phyloP scores from a whole-genome alignment of 208 protist genomes.

The Trypanosomatidae sp. region DNA sequence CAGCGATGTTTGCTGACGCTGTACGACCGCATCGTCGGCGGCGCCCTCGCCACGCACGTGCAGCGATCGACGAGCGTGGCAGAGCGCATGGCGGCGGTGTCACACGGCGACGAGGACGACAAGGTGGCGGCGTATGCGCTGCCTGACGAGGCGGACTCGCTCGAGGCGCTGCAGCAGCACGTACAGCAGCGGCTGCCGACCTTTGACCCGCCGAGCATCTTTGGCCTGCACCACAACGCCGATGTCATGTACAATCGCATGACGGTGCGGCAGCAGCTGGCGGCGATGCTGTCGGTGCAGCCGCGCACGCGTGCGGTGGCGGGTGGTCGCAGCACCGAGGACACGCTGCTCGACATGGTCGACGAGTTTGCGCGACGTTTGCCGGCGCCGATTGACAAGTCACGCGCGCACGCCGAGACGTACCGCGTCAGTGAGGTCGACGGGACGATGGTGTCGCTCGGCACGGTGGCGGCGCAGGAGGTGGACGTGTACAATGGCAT shows the following conservation, averaged over 20 bases:
- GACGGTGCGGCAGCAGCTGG: slow-evolving; percentile 78
- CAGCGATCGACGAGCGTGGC: too few relatives aligned
- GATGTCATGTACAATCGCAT: slow-evolving; percentile 89
- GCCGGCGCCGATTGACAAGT: slow-evolving; percentile 74
- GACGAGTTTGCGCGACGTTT: slow-evolving; percentile 65
- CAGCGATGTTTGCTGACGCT: slow-evolving; percentile 65
- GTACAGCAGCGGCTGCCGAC: slow-evolving; percentile 86
- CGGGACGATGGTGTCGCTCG: slow-evolving; percentile 85
- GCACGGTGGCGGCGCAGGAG: slow-evolving; percentile 83
- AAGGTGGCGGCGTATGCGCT: slow-evolving; percentile 80
- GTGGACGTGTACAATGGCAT: slow-evolving; percentile 87
- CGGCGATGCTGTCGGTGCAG: slow-evolving; percentile 84
- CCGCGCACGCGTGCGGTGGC: slow-evolving; percentile 46
- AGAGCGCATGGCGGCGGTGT: too few relatives aligned
- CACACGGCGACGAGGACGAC: too few relatives aligned
- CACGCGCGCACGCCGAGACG: slow-evolving; percentile 57
- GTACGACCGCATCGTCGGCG: slow-evolving; percentile 60
- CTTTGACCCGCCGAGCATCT: slow-evolving; percentile 90
- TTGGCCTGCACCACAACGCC: slow-evolving; percentile 94
- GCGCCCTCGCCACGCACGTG: too few relatives aligned
- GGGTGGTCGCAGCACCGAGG: slow-evolving; percentile 19
- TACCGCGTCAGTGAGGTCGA: slow-evolving; percentile 73
- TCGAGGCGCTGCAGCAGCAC: slow-evolving; percentile 55
- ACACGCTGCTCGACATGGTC: slow-evolving; percentile 68
- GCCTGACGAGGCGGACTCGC: slow-evolving; percentile 45